Conservation (phyloP, 371 early-diverging fungal species). For the Mucor indicus region DNA sequence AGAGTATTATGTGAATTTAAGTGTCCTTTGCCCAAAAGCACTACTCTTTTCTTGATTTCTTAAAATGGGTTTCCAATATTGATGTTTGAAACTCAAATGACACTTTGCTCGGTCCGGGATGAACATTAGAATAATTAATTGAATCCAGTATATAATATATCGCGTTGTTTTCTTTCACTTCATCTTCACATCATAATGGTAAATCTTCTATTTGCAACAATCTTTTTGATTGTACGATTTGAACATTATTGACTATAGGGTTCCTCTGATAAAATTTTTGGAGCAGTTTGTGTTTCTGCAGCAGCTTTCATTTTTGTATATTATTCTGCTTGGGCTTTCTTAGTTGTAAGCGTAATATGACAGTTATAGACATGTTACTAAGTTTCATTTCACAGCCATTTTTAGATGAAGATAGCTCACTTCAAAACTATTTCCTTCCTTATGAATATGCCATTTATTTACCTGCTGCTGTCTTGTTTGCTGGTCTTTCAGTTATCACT, state of each 20-base stretch:
- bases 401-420: slow-evolving; percentile 68
- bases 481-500: slow-evolving; percentile 67
- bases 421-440: slow-evolving; percentile 74
- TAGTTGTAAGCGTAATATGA: slow-evolving; percentile 55
- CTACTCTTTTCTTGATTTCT: too few relatives aligned
- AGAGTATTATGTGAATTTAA: too few relatives aligned
- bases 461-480: slow-evolving; percentile 75
- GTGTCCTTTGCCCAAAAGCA: too few relatives aligned
- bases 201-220: too few relatives aligned
- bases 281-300: slow-evolving; percentile 66
- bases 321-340: slow-evolving; percentile 84
- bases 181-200: too few relatives aligned
- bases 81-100: too few relatives aligned
- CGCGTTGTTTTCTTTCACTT: too few relatives aligned
- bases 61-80: too few relatives aligned
- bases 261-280: slow-evolving; percentile 75
- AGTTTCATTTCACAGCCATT: slow-evolving; percentile 63
- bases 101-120: too few relatives aligned
- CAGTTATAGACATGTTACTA: neutral
- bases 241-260: slow-evolving; percentile 21
- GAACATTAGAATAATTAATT: too few relatives aligned
- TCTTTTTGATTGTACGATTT: neutral
- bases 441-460: slow-evolving; percentile 80
- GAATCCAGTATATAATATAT: too few relatives aligned
- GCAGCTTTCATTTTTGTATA: slow-evolving; percentile 76